These are phyloP conservation scores for Perkinsus marinus DNA, from an alignment of 169 alveolate genomes.

Conservation along the genomic window DNA sequence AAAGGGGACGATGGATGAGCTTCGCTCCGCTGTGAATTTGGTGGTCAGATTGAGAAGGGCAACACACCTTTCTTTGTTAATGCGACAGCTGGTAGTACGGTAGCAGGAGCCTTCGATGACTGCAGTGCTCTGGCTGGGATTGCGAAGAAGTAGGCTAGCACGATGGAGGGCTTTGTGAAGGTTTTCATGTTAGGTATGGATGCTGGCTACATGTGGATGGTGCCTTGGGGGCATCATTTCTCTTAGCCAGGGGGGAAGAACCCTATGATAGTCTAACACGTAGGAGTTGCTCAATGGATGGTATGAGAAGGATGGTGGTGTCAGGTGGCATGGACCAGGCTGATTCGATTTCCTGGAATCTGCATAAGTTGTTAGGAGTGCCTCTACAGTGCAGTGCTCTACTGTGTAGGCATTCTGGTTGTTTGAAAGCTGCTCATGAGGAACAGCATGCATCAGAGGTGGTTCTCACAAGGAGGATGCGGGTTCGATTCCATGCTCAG, in stretches of 20 bases:
- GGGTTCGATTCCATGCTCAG: not conserved
- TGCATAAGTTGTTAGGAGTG: constrained; percentile 16
- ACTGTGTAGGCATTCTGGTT: not conserved
- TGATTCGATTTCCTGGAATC: constrained; percentile 19
- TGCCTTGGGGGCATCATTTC: constrained; percentile 32
- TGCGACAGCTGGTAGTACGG: constrained; percentile 21
- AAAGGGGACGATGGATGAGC: not conserved
- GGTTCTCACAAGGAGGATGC: no score
- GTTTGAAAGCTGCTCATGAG: not conserved
- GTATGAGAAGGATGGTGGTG: not conserved
- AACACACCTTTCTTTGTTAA: constrained; percentile 13
- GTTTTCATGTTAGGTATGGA: constrained; percentile 12
- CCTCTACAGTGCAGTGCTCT: constrained; percentile 12
- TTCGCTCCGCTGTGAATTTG: not conserved
- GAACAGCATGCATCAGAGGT: not conserved
- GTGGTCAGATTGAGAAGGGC: not conserved
- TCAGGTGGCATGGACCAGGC: constrained; percentile 3
- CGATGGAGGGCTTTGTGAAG: no score
- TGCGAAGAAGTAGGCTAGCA: not conserved
- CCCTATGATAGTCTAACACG: not conserved
- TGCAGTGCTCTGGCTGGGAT: constrained; percentile 17
- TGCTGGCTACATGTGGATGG: constrained; percentile 43
- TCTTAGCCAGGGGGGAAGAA: constrained; percentile 10
- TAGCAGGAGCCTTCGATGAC: constrained; percentile 24
- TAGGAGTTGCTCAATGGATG: not conserved